These are phyloP conservation scores for Solanum chiquidenum DNA, from an alignment of 257 asterid genomes.

Conservation along the genomic window DNA sequence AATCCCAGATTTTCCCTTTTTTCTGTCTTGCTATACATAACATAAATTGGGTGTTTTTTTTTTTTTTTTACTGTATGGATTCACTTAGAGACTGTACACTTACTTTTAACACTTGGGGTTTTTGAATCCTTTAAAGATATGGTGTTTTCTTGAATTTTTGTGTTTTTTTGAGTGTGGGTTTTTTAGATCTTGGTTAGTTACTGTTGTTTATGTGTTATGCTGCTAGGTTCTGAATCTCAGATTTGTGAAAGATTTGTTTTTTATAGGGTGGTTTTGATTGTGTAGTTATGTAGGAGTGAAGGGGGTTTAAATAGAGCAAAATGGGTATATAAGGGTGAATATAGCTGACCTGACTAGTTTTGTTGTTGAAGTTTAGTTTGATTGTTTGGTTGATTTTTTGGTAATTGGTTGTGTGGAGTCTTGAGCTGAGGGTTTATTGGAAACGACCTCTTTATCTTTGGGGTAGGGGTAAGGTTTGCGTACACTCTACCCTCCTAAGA, in stretches of 20 bases:
- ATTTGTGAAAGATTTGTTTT: background rate
- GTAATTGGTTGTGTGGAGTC: background rate
- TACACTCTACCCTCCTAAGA: background rate
- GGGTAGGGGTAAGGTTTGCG: background rate
- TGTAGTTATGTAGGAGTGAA: background rate
- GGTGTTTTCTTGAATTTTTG: background rate
- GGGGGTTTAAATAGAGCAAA: background rate
- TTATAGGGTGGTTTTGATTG: background rate
- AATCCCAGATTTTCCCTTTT: background rate
- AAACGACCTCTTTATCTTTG: background rate
- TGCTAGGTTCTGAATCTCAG: conserved; percentile 3
- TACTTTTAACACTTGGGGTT: background rate
- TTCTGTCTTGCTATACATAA: background rate
- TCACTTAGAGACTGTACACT: background rate
- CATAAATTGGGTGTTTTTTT: background rate
- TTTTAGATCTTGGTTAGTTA: conserved; percentile 6
- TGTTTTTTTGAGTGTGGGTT: background rate
- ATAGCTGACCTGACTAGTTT: background rate
- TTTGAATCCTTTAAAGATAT: background rate
- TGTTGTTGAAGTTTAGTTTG: background rate
- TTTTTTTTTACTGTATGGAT: background rate
- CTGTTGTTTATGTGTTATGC: background rate
- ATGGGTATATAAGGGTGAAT: background rate
- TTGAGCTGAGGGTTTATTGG: background rate
- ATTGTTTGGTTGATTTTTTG: background rate